phyloP scores from a whole-genome alignment of 139 green algal species.

The Chlorokybus atmophyticus region DNA sequence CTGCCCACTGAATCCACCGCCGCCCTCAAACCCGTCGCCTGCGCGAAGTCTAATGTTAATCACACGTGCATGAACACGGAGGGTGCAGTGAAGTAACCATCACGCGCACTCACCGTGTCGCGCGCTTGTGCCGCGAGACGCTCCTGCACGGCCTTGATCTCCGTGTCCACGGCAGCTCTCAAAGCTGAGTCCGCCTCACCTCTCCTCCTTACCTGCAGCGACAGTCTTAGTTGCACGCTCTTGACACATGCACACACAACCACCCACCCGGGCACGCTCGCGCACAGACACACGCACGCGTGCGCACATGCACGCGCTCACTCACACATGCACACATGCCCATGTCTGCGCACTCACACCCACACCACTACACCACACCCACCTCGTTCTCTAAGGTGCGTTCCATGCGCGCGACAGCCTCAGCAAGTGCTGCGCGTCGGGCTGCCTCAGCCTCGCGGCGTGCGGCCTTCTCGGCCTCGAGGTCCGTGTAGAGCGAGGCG shows the following conservation, averaged over 20 bases:
- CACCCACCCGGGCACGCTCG: no score
- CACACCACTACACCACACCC: no score
- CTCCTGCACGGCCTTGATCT: constrained; percentile 9
- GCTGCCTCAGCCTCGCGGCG: neutral
- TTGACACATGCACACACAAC: no score
- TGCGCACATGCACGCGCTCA: no score
- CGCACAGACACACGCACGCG: no score
- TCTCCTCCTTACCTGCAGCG: no score
- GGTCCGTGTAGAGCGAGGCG: neutral
- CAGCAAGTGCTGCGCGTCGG: neutral
- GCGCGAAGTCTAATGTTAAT: neutral
- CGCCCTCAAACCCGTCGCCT: constrained; percentile 34
- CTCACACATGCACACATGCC: no score
- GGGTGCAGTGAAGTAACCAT: neutral
- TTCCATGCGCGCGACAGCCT: neutral
- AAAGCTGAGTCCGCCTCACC: no score
- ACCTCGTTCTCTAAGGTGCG: neutral
- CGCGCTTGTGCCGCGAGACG: neutral
- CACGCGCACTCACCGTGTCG: no score
- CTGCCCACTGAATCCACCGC: constrained; percentile 40
- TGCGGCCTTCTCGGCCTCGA: neutral
- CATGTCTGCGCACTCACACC: no score
- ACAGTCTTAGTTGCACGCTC: no score
- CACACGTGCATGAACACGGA: neutral
- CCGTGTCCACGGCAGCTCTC: neutral